phyloP scores from a whole-genome alignment of 257 asterid species.

The Jaltomata sinuosa region DNA sequence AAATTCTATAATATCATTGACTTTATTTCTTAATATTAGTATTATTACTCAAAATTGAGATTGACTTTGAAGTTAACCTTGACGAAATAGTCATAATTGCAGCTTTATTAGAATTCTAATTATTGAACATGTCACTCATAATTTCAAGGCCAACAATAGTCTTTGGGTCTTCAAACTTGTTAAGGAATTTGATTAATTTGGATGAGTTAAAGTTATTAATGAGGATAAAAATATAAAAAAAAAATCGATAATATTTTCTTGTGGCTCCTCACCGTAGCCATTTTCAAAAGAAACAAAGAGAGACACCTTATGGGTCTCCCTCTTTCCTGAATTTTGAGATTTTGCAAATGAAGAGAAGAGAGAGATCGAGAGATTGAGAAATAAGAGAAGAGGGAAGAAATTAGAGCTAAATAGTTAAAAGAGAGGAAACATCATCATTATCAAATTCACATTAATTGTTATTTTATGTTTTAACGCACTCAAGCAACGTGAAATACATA shows the following conservation, averaged over 20 bases:
- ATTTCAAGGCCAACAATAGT: slow-evolving; percentile 77
- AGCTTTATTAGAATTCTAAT: slow-evolving; percentile 7
- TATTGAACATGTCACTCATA: slow-evolving; percentile 18
- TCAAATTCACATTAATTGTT: no score
- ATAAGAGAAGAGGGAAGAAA: no score
- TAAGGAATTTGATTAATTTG: slow-evolving; percentile 12
- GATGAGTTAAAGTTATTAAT: no score
- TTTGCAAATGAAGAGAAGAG: not conserved
- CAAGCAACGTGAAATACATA: no score
- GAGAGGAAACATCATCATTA: no score
- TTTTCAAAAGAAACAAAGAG: not conserved
- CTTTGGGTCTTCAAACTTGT: no score
- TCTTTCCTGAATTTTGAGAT: not conserved
- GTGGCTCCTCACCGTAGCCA: slow-evolving; percentile 31
- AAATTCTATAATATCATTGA: no score
- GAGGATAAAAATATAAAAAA: slow-evolving; percentile 36
- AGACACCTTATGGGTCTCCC: not conserved
- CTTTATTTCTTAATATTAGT: not conserved
- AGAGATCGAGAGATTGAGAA: no score
- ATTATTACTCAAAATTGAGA: not conserved
- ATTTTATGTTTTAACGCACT: no score
- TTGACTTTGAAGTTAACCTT: slow-evolving; percentile 32
- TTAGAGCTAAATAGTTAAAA: no score
- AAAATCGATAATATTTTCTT: slow-evolving; percentile 28
- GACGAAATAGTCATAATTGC: slow-evolving; percentile 38